phyloP scores from a whole-genome alignment of 2,329 filamentous ascomycete genomes.

The Monilinia aucupariae region DNA sequence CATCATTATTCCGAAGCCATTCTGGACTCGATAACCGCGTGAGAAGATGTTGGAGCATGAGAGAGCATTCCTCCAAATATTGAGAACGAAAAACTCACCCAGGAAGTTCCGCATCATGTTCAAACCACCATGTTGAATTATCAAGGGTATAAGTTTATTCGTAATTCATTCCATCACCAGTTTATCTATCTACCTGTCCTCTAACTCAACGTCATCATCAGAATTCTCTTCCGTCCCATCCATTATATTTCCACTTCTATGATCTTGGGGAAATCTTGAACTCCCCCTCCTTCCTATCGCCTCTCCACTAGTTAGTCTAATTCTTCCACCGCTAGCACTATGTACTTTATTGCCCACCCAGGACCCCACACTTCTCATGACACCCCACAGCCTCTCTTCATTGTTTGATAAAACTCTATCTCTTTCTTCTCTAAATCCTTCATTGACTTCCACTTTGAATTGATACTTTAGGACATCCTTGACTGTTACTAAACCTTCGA shows the following conservation, averaged over 20 bases:
- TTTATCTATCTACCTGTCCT: constrained; percentile 28
- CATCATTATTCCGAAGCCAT: no score
- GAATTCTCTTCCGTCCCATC: constrained; percentile 47
- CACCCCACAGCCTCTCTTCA: constrained; percentile 61
- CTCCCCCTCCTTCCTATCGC: constrained; percentile 36
- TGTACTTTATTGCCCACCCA: constrained; percentile 57
- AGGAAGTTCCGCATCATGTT: no score
- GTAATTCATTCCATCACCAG: not conserved
- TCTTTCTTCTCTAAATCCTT: constrained; percentile 55
- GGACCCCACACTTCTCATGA: constrained; percentile 47
- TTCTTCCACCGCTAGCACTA: constrained; percentile 50
- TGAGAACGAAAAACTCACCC: no score
- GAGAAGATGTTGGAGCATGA: no score
- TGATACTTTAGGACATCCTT: constrained; percentile 98
- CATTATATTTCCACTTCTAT: constrained; percentile 39
- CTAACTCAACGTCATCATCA: constrained; percentile 44
- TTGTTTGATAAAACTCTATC: constrained; percentile 46
- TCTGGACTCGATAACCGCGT: no score
- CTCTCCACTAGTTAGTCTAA: constrained; percentile 41
- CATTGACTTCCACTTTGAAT: constrained; percentile 87
- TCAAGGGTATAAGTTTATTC: not conserved
- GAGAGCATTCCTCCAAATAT: no score
- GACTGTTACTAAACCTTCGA: constrained; percentile 84
- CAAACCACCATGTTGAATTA: not conserved
- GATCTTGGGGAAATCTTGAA: constrained; percentile 16